A percentile compares a stretch with the other conserved stretches of the same genome.
These are phyloP conservation scores for Cucurbita pepo DNA, from an alignment of 306 rosid species.

Conservation along the genomic window DNA sequence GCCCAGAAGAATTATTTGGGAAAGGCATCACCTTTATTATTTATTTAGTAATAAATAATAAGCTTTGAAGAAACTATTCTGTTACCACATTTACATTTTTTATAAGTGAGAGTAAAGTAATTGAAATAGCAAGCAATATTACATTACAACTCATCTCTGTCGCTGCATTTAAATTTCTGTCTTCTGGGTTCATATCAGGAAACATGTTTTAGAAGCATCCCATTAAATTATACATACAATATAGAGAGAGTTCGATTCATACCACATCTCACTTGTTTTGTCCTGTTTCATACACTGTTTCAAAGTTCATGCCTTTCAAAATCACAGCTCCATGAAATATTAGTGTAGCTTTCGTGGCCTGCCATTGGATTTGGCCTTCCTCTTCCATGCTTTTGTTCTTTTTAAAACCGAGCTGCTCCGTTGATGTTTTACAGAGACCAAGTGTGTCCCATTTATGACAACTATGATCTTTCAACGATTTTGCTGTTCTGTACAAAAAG, in stretches of 20 bases:
- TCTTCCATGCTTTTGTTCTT: neutral
- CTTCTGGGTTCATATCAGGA: neutral
- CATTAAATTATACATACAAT: neutral
- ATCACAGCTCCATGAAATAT: neutral
- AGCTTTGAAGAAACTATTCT: neutral
- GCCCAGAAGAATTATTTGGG: neutral
- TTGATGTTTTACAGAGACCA: conserved; percentile 1
- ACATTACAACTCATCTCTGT: neutral
- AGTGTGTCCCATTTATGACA: conserved; percentile 16
- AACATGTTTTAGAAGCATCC: neutral
- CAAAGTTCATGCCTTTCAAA: neutral
- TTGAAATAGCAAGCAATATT: neutral
- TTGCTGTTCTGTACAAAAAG: conserved; percentile 16
- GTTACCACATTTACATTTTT: neutral
- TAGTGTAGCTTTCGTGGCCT: neutral
- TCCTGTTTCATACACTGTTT: neutral
- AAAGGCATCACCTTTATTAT: neutral
- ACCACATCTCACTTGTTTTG: neutral
- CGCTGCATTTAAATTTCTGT: neutral
- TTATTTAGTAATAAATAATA: neutral
- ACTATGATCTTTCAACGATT: conserved; percentile 33
- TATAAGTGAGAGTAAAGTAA: neutral
- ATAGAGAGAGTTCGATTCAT: neutral
- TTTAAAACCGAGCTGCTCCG: neutral
- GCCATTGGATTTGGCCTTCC: neutral